Percentiles rank a stretch among this genome's conserved stretches.
phyloP scores from a whole-genome alignment of 768 basidiomycete species.

The Lactifluus piperatus region DNA sequence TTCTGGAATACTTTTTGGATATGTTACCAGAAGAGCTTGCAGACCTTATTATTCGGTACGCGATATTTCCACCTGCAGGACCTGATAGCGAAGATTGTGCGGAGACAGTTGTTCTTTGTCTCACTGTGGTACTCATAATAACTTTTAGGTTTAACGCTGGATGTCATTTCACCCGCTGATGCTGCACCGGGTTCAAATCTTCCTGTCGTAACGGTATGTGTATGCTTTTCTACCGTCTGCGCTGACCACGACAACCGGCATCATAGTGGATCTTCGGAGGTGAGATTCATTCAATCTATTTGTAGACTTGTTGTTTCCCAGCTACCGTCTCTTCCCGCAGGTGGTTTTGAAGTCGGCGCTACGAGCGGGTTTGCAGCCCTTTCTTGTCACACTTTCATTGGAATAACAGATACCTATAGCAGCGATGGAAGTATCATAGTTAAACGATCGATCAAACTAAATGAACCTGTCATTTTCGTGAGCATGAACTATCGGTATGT shows the following conservation, averaged over 20 bases:
- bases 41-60: too few species aligned
- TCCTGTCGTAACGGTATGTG: constrained; percentile 22
- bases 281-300: neutral
- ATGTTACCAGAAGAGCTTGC: too few species aligned
- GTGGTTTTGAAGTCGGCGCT: neutral
- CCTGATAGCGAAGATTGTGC: constrained; percentile 23
- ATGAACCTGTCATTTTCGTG: constrained; percentile 22
- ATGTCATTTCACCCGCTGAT: constrained; percentile 18
- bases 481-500: constrained; percentile 23
- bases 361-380: neutral
- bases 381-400: too few species aligned
- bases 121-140: neutral
- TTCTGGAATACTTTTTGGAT: too few species aligned
- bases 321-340: neutral
- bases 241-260: neutral
- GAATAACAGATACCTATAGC: neutral
- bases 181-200: constrained; percentile 7
- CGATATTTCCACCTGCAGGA: too few species aligned
- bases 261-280: constrained; percentile 23
- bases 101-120: neutral
- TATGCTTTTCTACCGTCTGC: neutral
- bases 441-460: constrained; percentile 20
- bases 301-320: neutral
- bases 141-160: constrained; percentile 16
- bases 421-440: constrained; percentile 15